Base-by-base conservation (phyloP, 768 basidiomycete species). In the Lactarius sp. region DNA sequence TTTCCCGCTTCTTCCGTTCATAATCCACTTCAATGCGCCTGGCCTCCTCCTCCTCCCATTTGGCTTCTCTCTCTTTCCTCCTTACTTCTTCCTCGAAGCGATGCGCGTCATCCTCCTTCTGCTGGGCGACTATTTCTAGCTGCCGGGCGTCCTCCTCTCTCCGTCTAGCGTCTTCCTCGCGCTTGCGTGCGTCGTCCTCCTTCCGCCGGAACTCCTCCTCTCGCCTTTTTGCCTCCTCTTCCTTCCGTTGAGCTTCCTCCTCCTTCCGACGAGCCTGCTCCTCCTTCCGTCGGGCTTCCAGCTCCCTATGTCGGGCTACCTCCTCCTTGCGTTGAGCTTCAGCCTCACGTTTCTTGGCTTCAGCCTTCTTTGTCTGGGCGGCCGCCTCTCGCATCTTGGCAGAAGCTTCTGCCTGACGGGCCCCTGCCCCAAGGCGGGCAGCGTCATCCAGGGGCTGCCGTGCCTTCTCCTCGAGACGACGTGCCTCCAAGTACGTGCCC, bases 151-250 rank as follows among this genome's bases (percentile, higher is more conserved):
- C 68, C 44, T 72, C 71, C 56, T 72, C 72, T 47, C 60, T 61
- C 31, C 70, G 69, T 58, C 61, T 69, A 1, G 73, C 69, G 36
- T 79, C 79, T 18, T 77, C 77, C 33, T 73, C 78, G 52, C 69
- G 76, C 68, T 61, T 73, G 64, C 69, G 72, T 39, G 75, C 61
- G 6, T 75, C 73, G 41, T 73, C 74, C 59, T 77, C 75, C 44
- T 62, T 69, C 55, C 56, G 61, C 59, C 52, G 67, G 9, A 71
- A 66, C n/a, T 73, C 72, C 60, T 72, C 70, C 50, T 75, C 73
- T 6, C 70, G 73, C 49, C 42, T 61, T 46, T 52, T 68, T 4
- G 72, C 69, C 9, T 71, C 72, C 44, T 72, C 70, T 22, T 75
- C 73, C 5, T 71, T 74, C 54, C 66, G 69, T 34, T 49, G 70